Evolutionary conservation across 192 early-diverging fungal species (phyloP).

Genomic region (Gigaspora rosea): DNA sequence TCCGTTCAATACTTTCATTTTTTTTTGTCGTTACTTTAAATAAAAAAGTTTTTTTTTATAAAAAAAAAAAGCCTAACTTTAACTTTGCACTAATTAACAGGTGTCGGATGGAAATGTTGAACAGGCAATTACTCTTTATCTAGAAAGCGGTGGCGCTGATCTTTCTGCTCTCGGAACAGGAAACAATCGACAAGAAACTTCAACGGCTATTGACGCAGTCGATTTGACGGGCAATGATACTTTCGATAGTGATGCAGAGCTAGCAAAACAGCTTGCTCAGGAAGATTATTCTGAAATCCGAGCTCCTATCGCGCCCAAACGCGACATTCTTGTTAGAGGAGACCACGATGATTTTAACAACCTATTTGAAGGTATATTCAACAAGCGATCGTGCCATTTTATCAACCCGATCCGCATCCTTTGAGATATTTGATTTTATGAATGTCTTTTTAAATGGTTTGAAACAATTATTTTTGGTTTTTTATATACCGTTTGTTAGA

Average conservation of each 20-base stretch:
- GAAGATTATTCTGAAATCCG: constrained; percentile 59
- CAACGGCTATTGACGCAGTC: constrained; percentile 20
- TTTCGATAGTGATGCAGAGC: constrained; percentile 50
- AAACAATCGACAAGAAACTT: constrained; percentile 29
- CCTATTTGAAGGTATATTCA: constrained; percentile 28
- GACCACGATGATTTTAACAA: constrained; percentile 32
- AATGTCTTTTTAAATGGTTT: no score
- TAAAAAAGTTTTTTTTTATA: no score
- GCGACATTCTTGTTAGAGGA: constrained; percentile 72
- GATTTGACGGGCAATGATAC: constrained; percentile 25
- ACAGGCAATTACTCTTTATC: constrained; percentile 77
- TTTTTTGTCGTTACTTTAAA: no score
- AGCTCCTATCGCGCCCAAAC: constrained; percentile 81
- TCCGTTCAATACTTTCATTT: no score
- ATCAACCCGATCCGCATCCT: no score
- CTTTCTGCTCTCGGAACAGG: constrained; percentile 26
- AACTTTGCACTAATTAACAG: not conserved
- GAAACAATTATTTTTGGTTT: no score
- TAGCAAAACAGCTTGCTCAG: constrained; percentile 52
- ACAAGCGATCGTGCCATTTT: constrained; percentile 17
- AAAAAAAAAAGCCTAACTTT: no score
- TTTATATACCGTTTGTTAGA: no score
- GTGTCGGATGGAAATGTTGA: constrained; percentile 74
- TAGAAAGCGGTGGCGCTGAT: constrained; percentile 76
- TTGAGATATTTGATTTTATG: no score